phyloP scores from a whole-genome alignment of 495 filamentous ascomycete genomes.

The Aspergillus conjunctus region DNA sequence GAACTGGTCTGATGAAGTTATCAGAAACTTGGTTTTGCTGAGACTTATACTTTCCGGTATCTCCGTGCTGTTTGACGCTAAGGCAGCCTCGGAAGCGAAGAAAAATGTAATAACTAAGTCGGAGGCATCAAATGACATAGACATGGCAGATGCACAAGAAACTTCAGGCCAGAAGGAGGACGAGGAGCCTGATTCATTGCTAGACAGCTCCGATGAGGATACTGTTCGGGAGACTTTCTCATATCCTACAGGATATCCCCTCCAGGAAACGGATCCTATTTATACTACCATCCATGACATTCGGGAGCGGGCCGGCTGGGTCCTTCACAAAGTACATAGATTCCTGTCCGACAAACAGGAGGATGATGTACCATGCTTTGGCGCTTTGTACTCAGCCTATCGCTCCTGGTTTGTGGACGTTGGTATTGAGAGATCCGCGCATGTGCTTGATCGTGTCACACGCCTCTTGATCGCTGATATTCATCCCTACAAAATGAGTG shows the following conservation, averaged over 20 bases:
- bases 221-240: slow-evolving; percentile 77
- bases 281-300: slow-evolving; percentile 78
- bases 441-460: slow-evolving; percentile 84
- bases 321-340: slow-evolving; percentile 78
- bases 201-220: slow-evolving; percentile 77
- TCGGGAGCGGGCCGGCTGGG: slow-evolving; percentile 74
- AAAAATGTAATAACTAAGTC: slow-evolving; percentile 27
- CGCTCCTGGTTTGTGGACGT: slow-evolving; percentile 97
- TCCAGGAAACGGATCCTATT: slow-evolving; percentile 61
- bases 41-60: slow-evolving; percentile 85
- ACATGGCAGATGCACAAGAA: slow-evolving; percentile 41
- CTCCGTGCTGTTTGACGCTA: slow-evolving; percentile 82
- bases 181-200: slow-evolving; percentile 60
- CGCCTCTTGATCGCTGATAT: slow-evolving; percentile 83
- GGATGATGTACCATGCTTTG: slow-evolving; percentile 95
- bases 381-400: slow-evolving; percentile 86
- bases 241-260: slow-evolving; percentile 83
- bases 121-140: slow-evolving; percentile 37
- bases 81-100: slow-evolving; percentile 57
- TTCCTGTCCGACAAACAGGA: slow-evolving; percentile 85
- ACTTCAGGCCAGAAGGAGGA: slow-evolving; percentile 45
- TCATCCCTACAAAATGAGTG: slow-evolving; percentile 89
- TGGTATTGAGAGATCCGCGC: slow-evolving; percentile 92
- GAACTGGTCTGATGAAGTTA: slow-evolving; percentile 97
- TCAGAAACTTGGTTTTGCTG: slow-evolving; percentile 82